Evolutionary conservation across 78 protist genomes (phyloP), one percentile per base, ranked within the genome.

Genomic region (Paratrimastix pyriformis): DNA sequence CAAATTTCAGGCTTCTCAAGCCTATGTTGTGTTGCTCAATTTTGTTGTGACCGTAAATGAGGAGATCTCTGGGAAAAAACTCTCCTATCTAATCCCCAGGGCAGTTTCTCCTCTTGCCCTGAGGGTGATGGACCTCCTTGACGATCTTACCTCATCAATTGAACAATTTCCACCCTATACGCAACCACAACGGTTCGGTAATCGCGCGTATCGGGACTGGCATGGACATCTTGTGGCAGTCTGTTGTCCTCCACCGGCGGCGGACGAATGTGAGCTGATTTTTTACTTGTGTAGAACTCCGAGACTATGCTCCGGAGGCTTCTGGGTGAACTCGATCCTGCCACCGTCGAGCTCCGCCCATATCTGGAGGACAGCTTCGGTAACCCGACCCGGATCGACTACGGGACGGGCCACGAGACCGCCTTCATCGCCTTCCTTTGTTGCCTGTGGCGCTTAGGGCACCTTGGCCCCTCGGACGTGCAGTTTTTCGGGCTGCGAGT

Each of bases 321-420:
- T n/a, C n/a, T n/a, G n/a, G n/a, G n/a, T n/a, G 68, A 62, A 26
- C 29, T 11, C 15, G 24, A 15, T 35, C 42, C 11, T 26, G 68
- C 15, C 29, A 62, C 13, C 29, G 39, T 35, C 29, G 37, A n/a
- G 24, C 68, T 62, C 21, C 26, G 26, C 11, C 11, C 11, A 11
- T 62, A 11, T 15, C 21, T 62, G 42, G 24, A 26, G 15, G 68
- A 62, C 21, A 29, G 42, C 68, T 62, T 62, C 21, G 68, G 68
- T 62, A 62, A 62, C 21, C 37, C 68, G 13, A 7, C 2, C 9
- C 48, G 85, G 7, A 45, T 83, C 15, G 87, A 83, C 65, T 83
- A 83, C 45, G 87, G 87, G 24, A 76, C 87, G 4, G 87, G 87
- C 5, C 87, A 83, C 40, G 87, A 83, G 58, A 7, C 21, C 37